Percentiles rank a stretch among this genome's conserved stretches.
phyloP scores from a whole-genome alignment of 495 filamentous ascomycete species.

The Gamarada debralockiae region DNA sequence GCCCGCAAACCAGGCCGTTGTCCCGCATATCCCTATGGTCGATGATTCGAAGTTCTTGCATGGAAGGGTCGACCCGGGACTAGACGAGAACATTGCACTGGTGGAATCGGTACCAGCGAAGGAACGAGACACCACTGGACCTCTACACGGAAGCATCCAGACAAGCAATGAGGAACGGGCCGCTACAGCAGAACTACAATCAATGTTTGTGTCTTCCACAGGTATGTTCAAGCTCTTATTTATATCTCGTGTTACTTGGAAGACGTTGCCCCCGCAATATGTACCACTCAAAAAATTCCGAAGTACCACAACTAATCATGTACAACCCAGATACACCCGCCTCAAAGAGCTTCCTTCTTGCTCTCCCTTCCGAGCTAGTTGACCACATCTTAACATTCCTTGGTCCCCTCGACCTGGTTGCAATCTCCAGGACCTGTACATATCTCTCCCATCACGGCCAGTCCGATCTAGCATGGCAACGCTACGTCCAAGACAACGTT shows the following conservation, averaged over 20 bases:
- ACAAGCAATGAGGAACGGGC: too few species aligned
- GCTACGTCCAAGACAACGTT: constrained; percentile 57
- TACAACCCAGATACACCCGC: neutral
- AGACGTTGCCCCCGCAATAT: neutral
- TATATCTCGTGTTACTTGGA: neutral
- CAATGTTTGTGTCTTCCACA: too few species aligned
- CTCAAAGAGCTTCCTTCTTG: constrained; percentile 24
- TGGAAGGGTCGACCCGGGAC: constrained; percentile 19
- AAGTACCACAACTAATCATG: neutral
- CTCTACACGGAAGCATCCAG: neutral
- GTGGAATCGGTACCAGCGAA: constrained; percentile 6
- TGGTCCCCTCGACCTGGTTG: constrained; percentile 50
- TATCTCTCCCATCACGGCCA: constrained; percentile 44
- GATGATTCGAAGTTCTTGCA: constrained; percentile 16
- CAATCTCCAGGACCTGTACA: constrained; percentile 52
- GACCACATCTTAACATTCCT: constrained; percentile 58
- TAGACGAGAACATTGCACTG: constrained; percentile 12
- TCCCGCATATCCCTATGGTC: constrained; percentile 10
- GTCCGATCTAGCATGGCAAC: constrained; percentile 60
- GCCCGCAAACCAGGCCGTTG: neutral
- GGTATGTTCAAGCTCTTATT: neutral
- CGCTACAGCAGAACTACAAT: too few species aligned
- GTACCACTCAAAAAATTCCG: neutral
- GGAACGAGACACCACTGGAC: too few species aligned
- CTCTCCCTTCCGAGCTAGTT: constrained; percentile 62